These are phyloP conservation scores for Podaxis sp. DNA, from an alignment of 768 basidiomycete species.

Conservation along the genomic window DNA sequence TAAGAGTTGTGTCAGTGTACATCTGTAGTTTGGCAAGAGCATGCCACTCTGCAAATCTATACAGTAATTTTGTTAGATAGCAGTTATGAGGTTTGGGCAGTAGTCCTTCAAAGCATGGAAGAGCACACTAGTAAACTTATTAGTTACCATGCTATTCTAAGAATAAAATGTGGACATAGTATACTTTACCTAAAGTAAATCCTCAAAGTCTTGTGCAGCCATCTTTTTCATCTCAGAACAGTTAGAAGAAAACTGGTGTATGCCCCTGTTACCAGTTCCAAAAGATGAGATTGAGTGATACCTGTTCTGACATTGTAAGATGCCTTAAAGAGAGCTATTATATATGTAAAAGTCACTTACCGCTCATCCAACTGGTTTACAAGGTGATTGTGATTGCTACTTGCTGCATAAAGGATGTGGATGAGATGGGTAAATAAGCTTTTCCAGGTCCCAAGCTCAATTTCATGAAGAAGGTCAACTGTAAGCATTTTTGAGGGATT, in stretches of 20 bases:
- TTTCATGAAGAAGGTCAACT: slow-evolving; percentile 36
- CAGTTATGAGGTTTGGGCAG: slow-evolving; percentile 24
- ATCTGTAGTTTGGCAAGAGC: slow-evolving; percentile 32
- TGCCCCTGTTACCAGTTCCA: slow-evolving; percentile 20
- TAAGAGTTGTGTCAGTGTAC: slow-evolving; percentile 29
- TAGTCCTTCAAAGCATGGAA: slow-evolving; percentile 39
- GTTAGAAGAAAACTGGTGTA: slow-evolving; percentile 30
- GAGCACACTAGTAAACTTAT: slow-evolving; percentile 26
- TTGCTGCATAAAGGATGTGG: neutral
- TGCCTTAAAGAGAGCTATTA: neutral
- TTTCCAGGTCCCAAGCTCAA: slow-evolving; percentile 37
- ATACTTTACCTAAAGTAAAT: slow-evolving; percentile 33
- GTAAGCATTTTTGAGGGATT: slow-evolving; percentile 27
- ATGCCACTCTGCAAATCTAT: slow-evolving; percentile 32
- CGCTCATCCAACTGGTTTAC: neutral
- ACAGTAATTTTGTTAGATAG: slow-evolving; percentile 26
- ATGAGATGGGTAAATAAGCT: slow-evolving; percentile 13
- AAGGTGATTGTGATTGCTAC: neutral
- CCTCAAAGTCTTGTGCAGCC: slow-evolving; percentile 37
- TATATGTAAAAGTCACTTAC: neutral
- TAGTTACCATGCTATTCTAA: neutral
- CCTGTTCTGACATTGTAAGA: too few species aligned
- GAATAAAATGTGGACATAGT: neutral
- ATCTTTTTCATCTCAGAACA: slow-evolving; percentile 31
- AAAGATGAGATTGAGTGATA: neutral